These are phyloP conservation scores for Calycina marina DNA, from an alignment of 2,329 filamentous ascomycete species.

Conservation along the genomic window DNA sequence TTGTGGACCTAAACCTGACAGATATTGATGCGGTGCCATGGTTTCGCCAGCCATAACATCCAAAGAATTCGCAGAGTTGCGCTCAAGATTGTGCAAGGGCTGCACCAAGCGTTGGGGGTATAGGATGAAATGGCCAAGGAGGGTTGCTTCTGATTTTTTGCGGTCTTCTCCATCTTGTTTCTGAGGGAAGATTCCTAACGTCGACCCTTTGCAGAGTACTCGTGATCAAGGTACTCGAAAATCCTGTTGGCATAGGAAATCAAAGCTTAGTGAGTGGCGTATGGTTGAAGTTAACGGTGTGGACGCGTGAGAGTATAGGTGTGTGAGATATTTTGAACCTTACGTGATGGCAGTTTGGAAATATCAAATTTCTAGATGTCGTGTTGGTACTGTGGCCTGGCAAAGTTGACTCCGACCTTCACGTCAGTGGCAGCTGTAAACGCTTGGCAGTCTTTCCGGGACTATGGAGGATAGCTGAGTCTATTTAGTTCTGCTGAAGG, in stretches of 20 bases:
- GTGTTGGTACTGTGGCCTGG: too few species aligned
- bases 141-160: conserved; percentile 31
- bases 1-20: conserved; percentile 37
- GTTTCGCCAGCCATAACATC: conserved; percentile 36
- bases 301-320: too few species aligned
- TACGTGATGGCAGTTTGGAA: too few species aligned
- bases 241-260: conserved; percentile 43
- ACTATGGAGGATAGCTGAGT: too few species aligned
- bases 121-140: conserved; percentile 42
- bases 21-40: conserved; percentile 33
- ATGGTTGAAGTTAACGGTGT: conserved; percentile 12
- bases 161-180: conserved; percentile 25
- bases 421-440: too few species aligned
- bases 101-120: conserved; percentile 37
- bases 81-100: conserved; percentile 43
- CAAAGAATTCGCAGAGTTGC: conserved; percentile 33
- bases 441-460: too few species aligned
- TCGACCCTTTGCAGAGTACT: conserved; percentile 40
- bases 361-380: too few species aligned
- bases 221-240: conserved; percentile 44
- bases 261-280: conserved; percentile 24
- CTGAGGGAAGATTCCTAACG: conserved; percentile 38
- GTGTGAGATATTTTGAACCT: too few species aligned
- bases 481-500: too few species aligned
- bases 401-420: too few species aligned